These are phyloP conservation scores for Apiotrichum sp. DNA, from an alignment of 1,284 basidiomycete species.

Conservation along the genomic window DNA sequence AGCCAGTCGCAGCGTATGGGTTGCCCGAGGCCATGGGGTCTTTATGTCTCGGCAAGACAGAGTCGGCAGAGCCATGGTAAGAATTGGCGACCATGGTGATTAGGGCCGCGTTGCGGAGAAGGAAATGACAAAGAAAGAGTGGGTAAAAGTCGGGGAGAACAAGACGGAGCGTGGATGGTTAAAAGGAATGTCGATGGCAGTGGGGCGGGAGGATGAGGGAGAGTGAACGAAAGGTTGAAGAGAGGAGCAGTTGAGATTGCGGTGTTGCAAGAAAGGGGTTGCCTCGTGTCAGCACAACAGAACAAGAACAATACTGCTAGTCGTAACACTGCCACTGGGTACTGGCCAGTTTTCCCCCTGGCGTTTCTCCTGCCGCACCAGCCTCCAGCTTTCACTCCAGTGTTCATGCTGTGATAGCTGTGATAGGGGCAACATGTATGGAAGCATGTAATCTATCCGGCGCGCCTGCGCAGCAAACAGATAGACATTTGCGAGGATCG, in stretches of 20 bases:
- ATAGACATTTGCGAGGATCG: no score
- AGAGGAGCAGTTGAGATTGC: not conserved
- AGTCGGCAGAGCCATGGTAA: constrained; percentile 4
- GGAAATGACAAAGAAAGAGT: no score
- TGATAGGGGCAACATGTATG: no score
- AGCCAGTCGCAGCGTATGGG: constrained; percentile 32
- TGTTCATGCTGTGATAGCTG: not conserved
- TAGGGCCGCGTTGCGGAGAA: not conserved
- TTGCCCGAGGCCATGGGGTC: constrained; percentile 42
- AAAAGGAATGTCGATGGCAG: not conserved
- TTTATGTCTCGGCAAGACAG: constrained; percentile 8
- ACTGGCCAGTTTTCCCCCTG: not conserved
- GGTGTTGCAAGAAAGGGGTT: no score
- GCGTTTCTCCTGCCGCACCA: no score
- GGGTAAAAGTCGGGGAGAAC: not conserved
- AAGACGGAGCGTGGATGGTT: not conserved
- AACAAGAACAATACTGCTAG: no score
- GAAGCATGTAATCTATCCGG: no score
- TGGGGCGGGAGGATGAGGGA: not conserved
- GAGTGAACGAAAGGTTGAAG: not conserved
- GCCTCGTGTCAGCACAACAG: no score
- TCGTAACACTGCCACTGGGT: not conserved
- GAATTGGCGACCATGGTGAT: not conserved
- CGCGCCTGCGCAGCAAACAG: no score
- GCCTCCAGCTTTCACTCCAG: not conserved